Base-by-base conservation (phyloP, 441 rosid genomes). In the Macaranga tanarius region DNA sequence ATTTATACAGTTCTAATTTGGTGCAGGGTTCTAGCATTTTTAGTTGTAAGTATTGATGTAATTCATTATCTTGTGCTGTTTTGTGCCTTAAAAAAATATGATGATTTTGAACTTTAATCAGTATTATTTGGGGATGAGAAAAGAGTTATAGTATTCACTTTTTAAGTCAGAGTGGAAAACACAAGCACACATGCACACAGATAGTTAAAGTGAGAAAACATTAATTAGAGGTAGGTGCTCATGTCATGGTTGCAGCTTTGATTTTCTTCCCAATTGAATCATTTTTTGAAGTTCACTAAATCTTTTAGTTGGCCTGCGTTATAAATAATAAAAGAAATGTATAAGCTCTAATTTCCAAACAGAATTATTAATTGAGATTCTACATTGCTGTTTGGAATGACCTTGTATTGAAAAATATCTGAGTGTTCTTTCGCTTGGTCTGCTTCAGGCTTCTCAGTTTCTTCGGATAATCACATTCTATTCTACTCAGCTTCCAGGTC, bases 401-500 rank as follows among this genome's bases (percentile, higher is more conserved):
- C 10, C 25, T 5, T 67, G 61, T 19, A 4, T 34, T 67, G 56
- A 40, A 5, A 65, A 62, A 20, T 62, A 62, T 59, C 76, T 81
- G 26, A 80, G 62, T 15, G 28, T 74, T 76, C 50, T 0, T 52
- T 45, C 58, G 7, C 58, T 55, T 72, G 65, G 58, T 61, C 65
- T 63, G 52, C 61, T 74, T 77, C 86, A 96, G 98, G 92, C 89
- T 77, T 93, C 86, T 72, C 99, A 96, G 76, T 17, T 75, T 76
- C 97, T 96, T 74, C 94, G 99, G 45, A 81, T 96, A 66, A 73
- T 96, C 61, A 88, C 99, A 50, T 96, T 96, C 84, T 96, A 93
- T 79, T 88, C 98, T 3, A 96, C 99, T 23, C 98, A 90, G 85
- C 98, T 96, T 82, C 99, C 99, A 13, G 98, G 98, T 71, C 99